These are phyloP conservation scores for Solanum commersonii DNA, from an alignment of 257 asterid species.

Conservation along the genomic window DNA sequence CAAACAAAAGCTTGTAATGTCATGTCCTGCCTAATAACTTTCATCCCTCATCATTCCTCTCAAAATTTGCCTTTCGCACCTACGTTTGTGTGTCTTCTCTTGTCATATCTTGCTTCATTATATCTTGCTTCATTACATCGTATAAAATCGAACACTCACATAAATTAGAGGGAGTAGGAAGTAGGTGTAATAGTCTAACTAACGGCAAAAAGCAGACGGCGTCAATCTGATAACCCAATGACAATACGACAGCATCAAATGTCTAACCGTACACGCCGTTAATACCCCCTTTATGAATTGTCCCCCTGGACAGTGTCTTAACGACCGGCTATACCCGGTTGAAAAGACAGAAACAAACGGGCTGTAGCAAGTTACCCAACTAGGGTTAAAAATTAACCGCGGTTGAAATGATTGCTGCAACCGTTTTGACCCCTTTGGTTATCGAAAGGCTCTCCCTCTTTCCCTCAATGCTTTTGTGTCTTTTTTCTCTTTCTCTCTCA, in stretches of 20 bases:
- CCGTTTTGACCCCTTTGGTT: constrained; percentile 13
- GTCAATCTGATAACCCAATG: constrained; percentile 24
- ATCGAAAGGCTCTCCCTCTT: constrained; percentile 14
- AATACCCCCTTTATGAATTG: constrained; percentile 10
- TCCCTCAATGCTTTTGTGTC: neutral
- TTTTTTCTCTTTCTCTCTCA: neutral
- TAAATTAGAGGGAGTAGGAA: neutral
- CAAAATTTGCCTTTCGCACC: neutral
- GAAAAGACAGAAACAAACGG: constrained; percentile 15
- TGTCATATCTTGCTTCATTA: neutral
- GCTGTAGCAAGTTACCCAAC: constrained; percentile 1
- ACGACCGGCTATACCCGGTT: constrained; percentile 37
- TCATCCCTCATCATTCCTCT: neutral
- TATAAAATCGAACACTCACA: neutral
- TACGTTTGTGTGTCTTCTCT: too few species aligned
- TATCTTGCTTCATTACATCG: too few species aligned
- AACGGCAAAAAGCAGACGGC: constrained; percentile 28
- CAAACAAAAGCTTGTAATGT: too few species aligned
- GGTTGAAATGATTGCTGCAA: constrained; percentile 7
- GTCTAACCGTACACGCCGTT: constrained; percentile 26
- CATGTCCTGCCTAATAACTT: too few species aligned
- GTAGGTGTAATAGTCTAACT: neutral
- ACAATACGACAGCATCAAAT: constrained; percentile 8
- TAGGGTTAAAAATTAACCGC: constrained; percentile 17
- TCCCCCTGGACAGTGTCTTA: constrained; percentile 27